A percentile compares a stretch with the other conserved stretches of the same genome.
Conservation (phyloP, 129 eudicot genomes). For the Calendula officinalis region DNA sequence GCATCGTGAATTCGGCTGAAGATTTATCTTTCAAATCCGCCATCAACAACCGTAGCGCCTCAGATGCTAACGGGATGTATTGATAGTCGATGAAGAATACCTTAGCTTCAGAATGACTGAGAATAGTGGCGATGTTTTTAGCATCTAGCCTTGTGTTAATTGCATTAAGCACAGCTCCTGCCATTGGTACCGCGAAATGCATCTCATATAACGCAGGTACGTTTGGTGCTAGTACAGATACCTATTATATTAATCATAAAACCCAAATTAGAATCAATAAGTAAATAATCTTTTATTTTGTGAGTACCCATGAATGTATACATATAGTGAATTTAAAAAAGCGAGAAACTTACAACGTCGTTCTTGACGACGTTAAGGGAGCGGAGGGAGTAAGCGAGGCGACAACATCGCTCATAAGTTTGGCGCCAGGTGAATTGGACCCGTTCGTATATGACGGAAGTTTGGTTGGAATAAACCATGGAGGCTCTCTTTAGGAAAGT, state of each 20-base stretch:
- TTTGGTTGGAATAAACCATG: conserved; percentile 46
- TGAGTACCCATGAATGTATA: background rate
- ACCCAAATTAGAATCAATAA: background rate
- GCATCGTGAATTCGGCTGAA: conserved; percentile 25
- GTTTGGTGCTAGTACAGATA: conserved; percentile 76
- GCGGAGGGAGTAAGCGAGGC: conserved; percentile 65
- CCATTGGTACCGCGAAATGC: conserved; percentile 83
- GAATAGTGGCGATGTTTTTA: conserved; percentile 59
- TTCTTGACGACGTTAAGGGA: conserved; percentile 56
- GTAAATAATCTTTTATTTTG: background rate
- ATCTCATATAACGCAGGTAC: conserved; percentile 74
- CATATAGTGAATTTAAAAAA: background rate
- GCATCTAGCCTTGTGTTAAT: conserved; percentile 69
- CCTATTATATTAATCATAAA: conserved; percentile 26
- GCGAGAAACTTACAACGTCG: conserved; percentile 50
- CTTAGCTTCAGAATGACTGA: conserved; percentile 73
- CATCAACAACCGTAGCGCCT: conserved; percentile 46
- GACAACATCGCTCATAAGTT: conserved; percentile 60
- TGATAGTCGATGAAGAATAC: conserved; percentile 65
- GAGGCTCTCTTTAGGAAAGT: conserved; percentile 75
- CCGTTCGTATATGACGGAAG: conserved; percentile 50
- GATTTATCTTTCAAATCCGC: background rate
- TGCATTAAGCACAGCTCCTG: conserved; percentile 72
- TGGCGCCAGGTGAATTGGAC: conserved; percentile 62
- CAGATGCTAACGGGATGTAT: conserved; percentile 47